These are phyloP conservation scores for Rubus idaeus DNA, from an alignment of 306 rosid species.

Conservation along the genomic window DNA sequence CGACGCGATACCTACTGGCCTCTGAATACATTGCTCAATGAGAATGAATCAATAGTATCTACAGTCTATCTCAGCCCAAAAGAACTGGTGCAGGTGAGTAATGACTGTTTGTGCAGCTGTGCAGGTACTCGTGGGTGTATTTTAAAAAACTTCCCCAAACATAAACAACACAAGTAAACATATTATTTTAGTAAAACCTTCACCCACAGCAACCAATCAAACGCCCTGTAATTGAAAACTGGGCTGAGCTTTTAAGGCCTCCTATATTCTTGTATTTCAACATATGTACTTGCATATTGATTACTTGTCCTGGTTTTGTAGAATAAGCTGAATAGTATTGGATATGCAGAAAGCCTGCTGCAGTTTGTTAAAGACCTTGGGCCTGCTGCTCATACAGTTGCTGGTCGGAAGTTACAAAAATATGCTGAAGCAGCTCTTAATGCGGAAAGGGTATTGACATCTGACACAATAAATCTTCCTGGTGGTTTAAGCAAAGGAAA, in stretches of 20 bases:
- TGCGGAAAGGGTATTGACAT: not conserved
- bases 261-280: not conserved
- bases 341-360: constrained; percentile 10
- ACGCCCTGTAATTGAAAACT: not conserved
- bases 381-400: constrained; percentile 10
- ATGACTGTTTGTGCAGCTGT: not conserved
- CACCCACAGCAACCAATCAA: not conserved
- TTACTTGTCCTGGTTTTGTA: constrained; percentile 13
- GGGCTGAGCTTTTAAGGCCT: not conserved
- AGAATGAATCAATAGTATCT: constrained; percentile 10
- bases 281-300: not conserved
- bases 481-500: not conserved
- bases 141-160: not conserved
- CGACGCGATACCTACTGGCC: constrained; percentile 6
- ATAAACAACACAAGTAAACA: not conserved
- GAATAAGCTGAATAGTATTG: not conserved
- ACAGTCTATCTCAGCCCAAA: constrained; percentile 7
- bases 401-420: constrained; percentile 6
- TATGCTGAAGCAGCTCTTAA: not conserved
- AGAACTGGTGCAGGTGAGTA: constrained; percentile 10
- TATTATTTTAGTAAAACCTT: not conserved
- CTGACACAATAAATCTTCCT: not conserved
- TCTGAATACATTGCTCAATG: not conserved
- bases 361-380: constrained; percentile 24
- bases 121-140: not conserved